A percentile compares a stretch with the other conserved stretches of the same genome.
Evolutionary conservation across 345 rosid species (phyloP).

Genomic region (Eucalyptus microcorys): DNA sequence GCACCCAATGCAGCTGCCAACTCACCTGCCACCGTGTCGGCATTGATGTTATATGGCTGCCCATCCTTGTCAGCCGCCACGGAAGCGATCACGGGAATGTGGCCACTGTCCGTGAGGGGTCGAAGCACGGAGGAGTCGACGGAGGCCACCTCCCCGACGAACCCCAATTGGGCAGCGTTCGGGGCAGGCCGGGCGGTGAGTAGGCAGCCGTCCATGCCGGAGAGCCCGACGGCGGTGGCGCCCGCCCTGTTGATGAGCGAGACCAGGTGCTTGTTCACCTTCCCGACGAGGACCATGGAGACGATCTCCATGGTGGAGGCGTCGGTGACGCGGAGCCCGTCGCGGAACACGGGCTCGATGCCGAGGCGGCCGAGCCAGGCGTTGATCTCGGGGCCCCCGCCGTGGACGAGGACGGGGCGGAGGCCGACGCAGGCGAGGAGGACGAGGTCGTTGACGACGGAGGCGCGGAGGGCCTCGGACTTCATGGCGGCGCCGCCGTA

Average conservation of each 20-base stretch:
- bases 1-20: slow-evolving; percentile 90
- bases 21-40: slow-evolving; percentile 92
- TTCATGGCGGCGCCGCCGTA: slow-evolving; percentile 98
- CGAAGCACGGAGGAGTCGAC: slow-evolving; percentile 54
- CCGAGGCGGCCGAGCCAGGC: slow-evolving; percentile 53
- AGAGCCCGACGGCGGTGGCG: slow-evolving; percentile 78
- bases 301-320: slow-evolving; percentile 90
- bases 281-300: slow-evolving; percentile 88
- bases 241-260: slow-evolving; percentile 74
- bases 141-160: slow-evolving; percentile 76
- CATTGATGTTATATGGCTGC: slow-evolving; percentile 83
- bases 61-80: slow-evolving; percentile 75
- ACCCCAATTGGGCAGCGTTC: slow-evolving; percentile 56
- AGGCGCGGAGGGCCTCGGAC: slow-evolving; percentile 50
- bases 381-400: slow-evolving; percentile 91
- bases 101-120: slow-evolving; percentile 43
- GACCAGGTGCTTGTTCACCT: slow-evolving; percentile 75
- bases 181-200: slow-evolving; percentile 68
- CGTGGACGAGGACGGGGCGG: slow-evolving; percentile 85
- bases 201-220: slow-evolving; percentile 87
- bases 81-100: slow-evolving; percentile 84
- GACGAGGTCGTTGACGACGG: slow-evolving; percentile 68
- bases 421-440: slow-evolving; percentile 84
- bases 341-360: slow-evolving; percentile 56
- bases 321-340: slow-evolving; percentile 85